Evolutionary conservation across 1,284 basidiomycete species (phyloP), one percentile per base, ranked within the genome.

Genomic region (Malassezia sp.): DNA sequence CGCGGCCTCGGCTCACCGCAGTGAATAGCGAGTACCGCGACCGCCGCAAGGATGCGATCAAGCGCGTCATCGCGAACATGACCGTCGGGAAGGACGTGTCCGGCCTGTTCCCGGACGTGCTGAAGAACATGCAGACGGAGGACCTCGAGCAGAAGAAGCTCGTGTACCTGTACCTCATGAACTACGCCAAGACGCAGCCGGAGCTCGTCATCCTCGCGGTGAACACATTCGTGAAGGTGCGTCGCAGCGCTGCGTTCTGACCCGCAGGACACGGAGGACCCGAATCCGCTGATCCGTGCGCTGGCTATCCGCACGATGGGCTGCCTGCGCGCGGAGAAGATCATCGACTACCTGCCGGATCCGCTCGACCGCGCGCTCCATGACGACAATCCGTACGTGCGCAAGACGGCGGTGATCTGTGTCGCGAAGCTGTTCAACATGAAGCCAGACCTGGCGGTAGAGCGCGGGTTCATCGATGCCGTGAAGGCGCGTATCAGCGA

Each of bases 271-370:
- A 82, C 87, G 0, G 88, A 90, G 60, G 93, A 96, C 70, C 80
- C 85, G 5, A 97, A 96, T 69, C 90, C 91, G 0, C 84, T 97
- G 50, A 85, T 97, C 22, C 82, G 91, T 41, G 91, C 91, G 0
- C 78, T 97, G 37, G 86, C 93, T 23, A 96, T 97, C 69, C 81
- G 91, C 21, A 97, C 91, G 3, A 97, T 97, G 91, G 88, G 88
- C 30, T 88, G 87, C 65, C 74, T 97, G 37, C 83, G 89, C 30
- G 90, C 91, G 2, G 90, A 96, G 72, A 96, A 95, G 80, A 97
- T 96, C 71, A 88, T 96, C 73, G 89, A 93, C 74, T 96, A 96
- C 73, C 80, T 97, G 29, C 88, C 85, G 50, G 86, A 90, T 65
- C 91, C 91, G 0, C 75, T 97, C 8, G 83, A 86, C 61, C 86